phyloP scores from a whole-genome alignment of 1,284 basidiomycete genomes.

The Melanopsichium pennsylvanicum region DNA sequence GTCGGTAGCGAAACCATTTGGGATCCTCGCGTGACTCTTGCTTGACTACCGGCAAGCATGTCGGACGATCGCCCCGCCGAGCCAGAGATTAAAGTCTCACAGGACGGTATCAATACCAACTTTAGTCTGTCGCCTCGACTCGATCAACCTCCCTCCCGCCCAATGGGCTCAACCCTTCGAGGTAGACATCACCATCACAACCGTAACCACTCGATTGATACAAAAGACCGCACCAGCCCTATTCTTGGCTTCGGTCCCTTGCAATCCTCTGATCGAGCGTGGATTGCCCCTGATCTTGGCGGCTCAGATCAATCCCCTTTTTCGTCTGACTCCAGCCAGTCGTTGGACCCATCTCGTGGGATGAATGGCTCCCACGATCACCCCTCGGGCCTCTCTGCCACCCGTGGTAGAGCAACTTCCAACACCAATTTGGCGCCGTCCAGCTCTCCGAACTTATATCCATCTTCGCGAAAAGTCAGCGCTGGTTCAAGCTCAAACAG shows the following conservation, averaged over 20 bases:
- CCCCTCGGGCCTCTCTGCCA: slow-evolving; percentile 1
- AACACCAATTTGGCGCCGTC: slow-evolving; percentile 10
- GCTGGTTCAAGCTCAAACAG: slow-evolving; percentile 22
- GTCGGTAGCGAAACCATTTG: background rate
- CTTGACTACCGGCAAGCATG: slow-evolving; percentile 5
- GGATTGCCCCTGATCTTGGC: slow-evolving; percentile 21
- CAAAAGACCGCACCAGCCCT: slow-evolving; percentile 49
- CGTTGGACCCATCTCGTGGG: slow-evolving; percentile 21
- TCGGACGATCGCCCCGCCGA: slow-evolving; percentile 30
- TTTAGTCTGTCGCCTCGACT: slow-evolving; percentile 39
- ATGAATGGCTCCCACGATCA: slow-evolving; percentile 21
- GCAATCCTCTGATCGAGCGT: slow-evolving; percentile 25
- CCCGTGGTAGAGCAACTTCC: slow-evolving; percentile 13
- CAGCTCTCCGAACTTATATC: slow-evolving; percentile 8
- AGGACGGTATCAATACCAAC: slow-evolving; percentile 43
- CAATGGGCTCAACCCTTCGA: slow-evolving; percentile 16
- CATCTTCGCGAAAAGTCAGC: slow-evolving; percentile 33
- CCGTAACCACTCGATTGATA: slow-evolving; percentile 48
- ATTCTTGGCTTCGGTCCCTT: slow-evolving; percentile 42
- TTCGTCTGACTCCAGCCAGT: slow-evolving; percentile 9
- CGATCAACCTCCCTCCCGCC: slow-evolving; percentile 28
- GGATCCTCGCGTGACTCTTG: background rate
- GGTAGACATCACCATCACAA: slow-evolving; percentile 37
- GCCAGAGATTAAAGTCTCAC: slow-evolving; percentile 38
- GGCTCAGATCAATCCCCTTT: slow-evolving; percentile 6